Percentiles rank a stretch among this genome's conserved stretches.
These are phyloP conservation scores for Aspergillus sparsus DNA, from an alignment of 495 filamentous ascomycete species.

Conservation along the genomic window DNA sequence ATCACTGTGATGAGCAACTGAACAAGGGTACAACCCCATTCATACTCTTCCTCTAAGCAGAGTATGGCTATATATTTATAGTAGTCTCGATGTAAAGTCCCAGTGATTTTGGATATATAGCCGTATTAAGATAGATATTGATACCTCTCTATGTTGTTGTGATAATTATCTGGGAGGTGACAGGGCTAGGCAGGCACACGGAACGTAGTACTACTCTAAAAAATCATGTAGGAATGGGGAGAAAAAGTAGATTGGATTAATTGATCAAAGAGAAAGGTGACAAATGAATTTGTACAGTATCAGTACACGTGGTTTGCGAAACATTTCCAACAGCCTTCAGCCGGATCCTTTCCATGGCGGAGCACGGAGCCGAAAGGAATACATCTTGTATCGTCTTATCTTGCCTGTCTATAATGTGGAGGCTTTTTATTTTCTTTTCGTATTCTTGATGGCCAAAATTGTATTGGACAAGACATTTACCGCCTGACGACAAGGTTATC, in stretches of 20 bases:
- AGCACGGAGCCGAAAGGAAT: constrained; percentile 26
- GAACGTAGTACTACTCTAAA: not conserved
- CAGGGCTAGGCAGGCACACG: too few relatives aligned
- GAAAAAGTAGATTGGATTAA: constrained; percentile 5
- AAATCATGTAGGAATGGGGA: not conserved
- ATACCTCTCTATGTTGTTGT: too few relatives aligned
- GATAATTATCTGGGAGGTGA: too few relatives aligned
- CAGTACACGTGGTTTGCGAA: constrained; percentile 42
- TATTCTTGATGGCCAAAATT: constrained; percentile 25
- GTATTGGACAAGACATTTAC: constrained; percentile 30
- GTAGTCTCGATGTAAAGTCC: too few relatives aligned
- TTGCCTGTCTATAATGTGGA: constrained; percentile 30
- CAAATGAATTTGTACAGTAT: constrained; percentile 55
- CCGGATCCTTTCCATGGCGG: constrained; percentile 19
- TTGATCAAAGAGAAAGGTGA: constrained; percentile 30
- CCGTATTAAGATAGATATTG: too few relatives aligned
- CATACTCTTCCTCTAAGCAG: not conserved
- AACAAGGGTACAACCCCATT: not conserved
- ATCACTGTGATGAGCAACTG: constrained; percentile 58
- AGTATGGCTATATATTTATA: not conserved
- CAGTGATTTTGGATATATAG: too few relatives aligned
- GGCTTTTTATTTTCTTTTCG: constrained; percentile 18
- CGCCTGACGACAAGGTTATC: constrained; percentile 74
- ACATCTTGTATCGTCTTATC: constrained; percentile 28
- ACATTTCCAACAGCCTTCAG: constrained; percentile 24